These are phyloP conservation scores for Mikania micrantha DNA, from an alignment of 129 eudicot genomes.

Conservation along the genomic window DNA sequence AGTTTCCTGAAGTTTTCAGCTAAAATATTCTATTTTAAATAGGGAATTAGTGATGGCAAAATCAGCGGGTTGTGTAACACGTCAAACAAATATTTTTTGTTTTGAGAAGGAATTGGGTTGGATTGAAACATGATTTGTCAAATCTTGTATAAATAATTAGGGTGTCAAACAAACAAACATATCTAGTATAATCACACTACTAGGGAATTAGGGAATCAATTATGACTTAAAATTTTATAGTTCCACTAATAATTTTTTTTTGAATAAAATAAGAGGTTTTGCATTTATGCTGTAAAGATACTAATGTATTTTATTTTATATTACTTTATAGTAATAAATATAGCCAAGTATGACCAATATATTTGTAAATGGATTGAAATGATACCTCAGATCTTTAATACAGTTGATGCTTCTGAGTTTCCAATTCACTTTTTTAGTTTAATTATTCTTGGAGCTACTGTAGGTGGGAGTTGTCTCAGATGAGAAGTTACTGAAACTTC, in stretches of 20 bases:
- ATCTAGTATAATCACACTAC: no score
- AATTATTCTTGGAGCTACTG: neutral
- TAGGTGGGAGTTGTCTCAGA: conserved; percentile 91
- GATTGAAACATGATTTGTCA: neutral
- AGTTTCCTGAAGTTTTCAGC: conserved; percentile 33
- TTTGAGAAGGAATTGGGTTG: neutral
- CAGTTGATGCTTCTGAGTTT: neutral
- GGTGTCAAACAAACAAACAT: no score
- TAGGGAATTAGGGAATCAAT: neutral
- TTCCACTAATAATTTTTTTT: neutral
- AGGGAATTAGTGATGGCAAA: neutral
- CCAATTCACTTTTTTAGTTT: neutral
- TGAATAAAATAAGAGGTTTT: neutral
- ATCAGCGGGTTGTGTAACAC: neutral
- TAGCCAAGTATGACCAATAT: neutral
- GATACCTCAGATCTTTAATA: neutral
- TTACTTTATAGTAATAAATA: neutral
- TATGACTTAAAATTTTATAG: neutral
- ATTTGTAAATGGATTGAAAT: neutral
- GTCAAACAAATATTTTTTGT: neutral
- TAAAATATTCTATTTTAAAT: neutral
- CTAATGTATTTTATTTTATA: neutral
- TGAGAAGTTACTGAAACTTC: conserved; percentile 69
- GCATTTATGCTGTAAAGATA: neutral
- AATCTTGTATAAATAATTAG: neutral